Evolutionary conservation across 257 asterid genomes (phyloP), one percentile per base, ranked within the genome.

Genomic region (Henckelia pumila): DNA sequence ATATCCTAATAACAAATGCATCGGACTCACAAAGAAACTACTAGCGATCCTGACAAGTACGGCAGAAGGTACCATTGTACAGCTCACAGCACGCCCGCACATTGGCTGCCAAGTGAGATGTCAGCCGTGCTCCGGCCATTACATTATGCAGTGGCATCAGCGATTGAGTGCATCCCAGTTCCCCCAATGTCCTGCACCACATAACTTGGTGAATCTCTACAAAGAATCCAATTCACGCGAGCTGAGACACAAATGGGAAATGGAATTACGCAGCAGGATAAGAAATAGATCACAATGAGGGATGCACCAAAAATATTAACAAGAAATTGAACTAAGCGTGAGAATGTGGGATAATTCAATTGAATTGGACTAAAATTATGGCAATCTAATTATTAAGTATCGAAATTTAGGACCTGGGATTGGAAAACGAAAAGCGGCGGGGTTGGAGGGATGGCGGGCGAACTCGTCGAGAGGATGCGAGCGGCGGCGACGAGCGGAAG

Each of bases 21-120:
- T 82, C 73, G 82, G 83, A 86, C 95, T 78, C 87, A 88, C 92
- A 75, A 86, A 83, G 82, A 92, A 79, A 82, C 80, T 74, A 86
- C 72, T 92, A 92, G 96, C 98, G 92, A 89, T 89, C 97, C 89
- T 84, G 98, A 89, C 97, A 92, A 89, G 96, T 75, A 78, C 97
- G 96, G 89, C 90, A 63, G 84, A 88, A 86, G 97, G 89, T 92
- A 92, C 97, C 98, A 69, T 89, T 82, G 81, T 82, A 82, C 87
- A 89, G 94, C 95, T 89, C 96, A 80, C 97, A 89, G 80, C 79
- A 93, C 57, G 96, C 95, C 73, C 97, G 93, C 79, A 76, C 77
- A 61, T 80, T 80, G 80, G 70, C 78, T 7, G 95, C 71, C 80
- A 85, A 69, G 79, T 88, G 93, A 61, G 98, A 89, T 5, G 95